These are phyloP conservation scores for Podaxis carcinomalis DNA, from an alignment of 768 basidiomycete species.

Conservation along the genomic window DNA sequence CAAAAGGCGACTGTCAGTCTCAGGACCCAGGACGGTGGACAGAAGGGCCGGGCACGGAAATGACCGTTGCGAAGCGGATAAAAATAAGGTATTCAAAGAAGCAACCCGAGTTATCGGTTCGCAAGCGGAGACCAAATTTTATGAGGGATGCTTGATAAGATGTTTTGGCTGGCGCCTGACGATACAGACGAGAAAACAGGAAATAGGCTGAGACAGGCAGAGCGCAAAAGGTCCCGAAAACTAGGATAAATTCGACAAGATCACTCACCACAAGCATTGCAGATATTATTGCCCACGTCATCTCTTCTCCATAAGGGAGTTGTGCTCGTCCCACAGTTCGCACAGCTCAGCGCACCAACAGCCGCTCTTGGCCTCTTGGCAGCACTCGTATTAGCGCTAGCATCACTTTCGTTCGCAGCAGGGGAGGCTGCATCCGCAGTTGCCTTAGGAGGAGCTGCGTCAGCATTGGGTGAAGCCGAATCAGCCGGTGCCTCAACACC, in stretches of 20 bases:
- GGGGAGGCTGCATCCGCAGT: constrained; percentile 13
- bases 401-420: constrained; percentile 30
- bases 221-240: constrained; percentile 18
- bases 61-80: background rate
- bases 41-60: background rate
- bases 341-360: constrained; percentile 78
- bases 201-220: constrained; percentile 11
- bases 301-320: constrained; percentile 90
- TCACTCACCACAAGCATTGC: constrained; percentile 90
- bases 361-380: constrained; percentile 32
- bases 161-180: background rate
- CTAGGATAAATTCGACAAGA: constrained; percentile 13
- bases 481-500: constrained; percentile 16
- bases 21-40: background rate
- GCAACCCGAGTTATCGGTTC: background rate
- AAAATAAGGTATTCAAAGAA: background rate
- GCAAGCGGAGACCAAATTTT: background rate
- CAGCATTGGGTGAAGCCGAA: constrained; percentile 13
- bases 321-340: constrained; percentile 85
- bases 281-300: constrained; percentile 89
- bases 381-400: constrained; percentile 22
- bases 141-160: background rate
- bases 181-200: background rate
- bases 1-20: background rate
- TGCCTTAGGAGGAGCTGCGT: constrained; percentile 11